These are phyloP conservation scores for Amaranthus cruentus DNA, from an alignment of 148 eudicot species.

Conservation along the genomic window DNA sequence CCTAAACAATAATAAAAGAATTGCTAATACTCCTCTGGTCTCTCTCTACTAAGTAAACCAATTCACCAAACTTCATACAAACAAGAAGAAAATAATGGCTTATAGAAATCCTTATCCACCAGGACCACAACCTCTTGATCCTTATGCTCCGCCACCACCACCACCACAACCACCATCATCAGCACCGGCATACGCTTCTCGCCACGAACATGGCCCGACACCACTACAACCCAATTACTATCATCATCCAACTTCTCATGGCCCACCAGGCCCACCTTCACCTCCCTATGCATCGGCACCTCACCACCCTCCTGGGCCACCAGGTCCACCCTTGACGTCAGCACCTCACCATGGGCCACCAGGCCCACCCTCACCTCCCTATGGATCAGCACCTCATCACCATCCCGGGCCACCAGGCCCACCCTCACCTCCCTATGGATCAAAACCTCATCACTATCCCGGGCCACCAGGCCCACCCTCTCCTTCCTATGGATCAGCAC, in stretches of 20 bases:
- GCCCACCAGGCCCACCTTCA: slow-evolving; percentile 33
- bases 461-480: slow-evolving; percentile 8
- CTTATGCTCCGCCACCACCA: slow-evolving; percentile 27
- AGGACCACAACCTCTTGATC: slow-evolving; percentile 26
- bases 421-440: not conserved
- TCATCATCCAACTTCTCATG: not conserved
- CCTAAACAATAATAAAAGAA: not conserved
- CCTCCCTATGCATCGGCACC: slow-evolving; percentile 13
- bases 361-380: slow-evolving; percentile 4
- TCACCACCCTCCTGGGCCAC: slow-evolving; percentile 15
- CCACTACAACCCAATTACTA: slow-evolving; percentile 18
- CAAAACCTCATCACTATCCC: not conserved
- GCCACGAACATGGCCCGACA: slow-evolving; percentile 19
- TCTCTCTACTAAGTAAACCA: not conserved
- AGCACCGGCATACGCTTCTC: not conserved
- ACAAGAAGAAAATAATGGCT: slow-evolving; percentile 13
- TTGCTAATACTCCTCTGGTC: not conserved
- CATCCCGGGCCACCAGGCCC: slow-evolving; percentile 23
- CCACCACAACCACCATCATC: slow-evolving; percentile 1
- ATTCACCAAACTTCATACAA: not conserved
- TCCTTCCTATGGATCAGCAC: not conserved
- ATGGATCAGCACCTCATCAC: slow-evolving; percentile 7
- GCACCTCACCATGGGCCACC: not conserved
- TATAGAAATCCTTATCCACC: slow-evolving; percentile 22
- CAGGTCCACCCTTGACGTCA: slow-evolving; percentile 23